These are phyloP conservation scores for Uronychia setigera DNA, from an alignment of 73 alveolate genomes.

Conservation along the genomic window DNA sequence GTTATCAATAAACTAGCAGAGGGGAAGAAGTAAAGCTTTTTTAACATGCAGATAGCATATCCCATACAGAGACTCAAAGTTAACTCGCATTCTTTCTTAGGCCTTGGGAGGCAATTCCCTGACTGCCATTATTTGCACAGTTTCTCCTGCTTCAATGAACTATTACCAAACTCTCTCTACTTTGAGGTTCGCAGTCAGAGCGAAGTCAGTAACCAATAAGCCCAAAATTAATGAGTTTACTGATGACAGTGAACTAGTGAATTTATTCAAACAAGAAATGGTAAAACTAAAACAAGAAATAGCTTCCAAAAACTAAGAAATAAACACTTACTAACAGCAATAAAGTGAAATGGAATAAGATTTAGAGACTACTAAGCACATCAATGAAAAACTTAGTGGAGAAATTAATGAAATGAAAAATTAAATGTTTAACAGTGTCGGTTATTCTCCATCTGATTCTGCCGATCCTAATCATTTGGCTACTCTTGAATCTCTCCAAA, in stretches of 20 bases:
- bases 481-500: neutral
- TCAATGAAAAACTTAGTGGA: neutral
- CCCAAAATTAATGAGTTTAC: conserved; percentile 49
- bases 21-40: conserved; percentile 45
- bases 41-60: conserved; percentile 51
- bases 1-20: conserved; percentile 90
- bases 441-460: neutral
- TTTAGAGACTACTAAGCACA: neutral
- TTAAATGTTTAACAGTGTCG: neutral
- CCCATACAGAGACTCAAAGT: conserved; percentile 93
- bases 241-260: conserved; percentile 30
- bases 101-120: conserved; percentile 95
- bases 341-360: neutral
- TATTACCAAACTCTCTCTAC: conserved; percentile 91
- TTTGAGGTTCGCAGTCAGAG: conserved; percentile 92
- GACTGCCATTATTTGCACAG: conserved; percentile 93
- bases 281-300: conserved; percentile 41
- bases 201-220: conserved; percentile 56
- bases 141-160: conserved; percentile 94
- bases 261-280: conserved; percentile 35
- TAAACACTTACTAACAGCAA: neutral
- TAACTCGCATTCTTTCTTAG: conserved; percentile 88
- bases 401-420: neutral
- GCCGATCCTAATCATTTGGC: neutral
- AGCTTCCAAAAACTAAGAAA: neutral